Evolutionary conservation across 345 rosid genomes (phyloP), one percentile per base, ranked within the genome.

Genomic region (Conringia planisiliqua): DNA sequence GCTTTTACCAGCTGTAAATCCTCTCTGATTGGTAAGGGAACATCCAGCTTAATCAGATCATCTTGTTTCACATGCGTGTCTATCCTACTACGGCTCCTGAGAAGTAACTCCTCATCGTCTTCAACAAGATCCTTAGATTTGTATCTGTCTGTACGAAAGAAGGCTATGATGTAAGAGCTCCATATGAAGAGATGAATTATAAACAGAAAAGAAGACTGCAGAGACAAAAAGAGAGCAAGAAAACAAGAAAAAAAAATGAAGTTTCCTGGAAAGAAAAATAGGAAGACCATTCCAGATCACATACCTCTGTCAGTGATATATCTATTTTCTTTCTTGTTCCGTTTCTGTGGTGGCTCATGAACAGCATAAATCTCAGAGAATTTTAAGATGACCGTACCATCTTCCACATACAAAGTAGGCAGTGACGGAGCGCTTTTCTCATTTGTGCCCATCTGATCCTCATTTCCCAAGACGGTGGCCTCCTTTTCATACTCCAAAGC

Each of bases 361-460:
- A 87, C 82, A 77, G 92, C 96, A 85, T 92, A 95, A 70, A 95
- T 90, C 86, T 95, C 91, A n/a, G 99, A 95, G 83, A 95, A 92
- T 42, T 86, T 83, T 80, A 92, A 84, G 71, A 92, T 89, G 61
- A 86, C 97, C 81, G 71, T 76, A 42, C 94, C 98, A 84, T 89
- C 91, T 84, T 95, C 97, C 68, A 88, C 77, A 77, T 87, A 92
- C 74, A 92, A 80, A 46, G 91, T 82, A 74, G 99, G 96, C 68
- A 95, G 81, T 20, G 91, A 85, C 2, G 88, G 52, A 42, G 84
- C 74, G 40, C 61, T 80, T 73, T 82, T 81, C 73, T 68, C 82
- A 73, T 87, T 86, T 60, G 71, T 70, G 67, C 71, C 88, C 72
- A 58, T 70, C 12, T 60, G 80, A 42, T 80, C 82, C 82, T 87